Base-by-base conservation (phyloP, 345 rosid genomes). In the Hevea brasiliensis region DNA sequence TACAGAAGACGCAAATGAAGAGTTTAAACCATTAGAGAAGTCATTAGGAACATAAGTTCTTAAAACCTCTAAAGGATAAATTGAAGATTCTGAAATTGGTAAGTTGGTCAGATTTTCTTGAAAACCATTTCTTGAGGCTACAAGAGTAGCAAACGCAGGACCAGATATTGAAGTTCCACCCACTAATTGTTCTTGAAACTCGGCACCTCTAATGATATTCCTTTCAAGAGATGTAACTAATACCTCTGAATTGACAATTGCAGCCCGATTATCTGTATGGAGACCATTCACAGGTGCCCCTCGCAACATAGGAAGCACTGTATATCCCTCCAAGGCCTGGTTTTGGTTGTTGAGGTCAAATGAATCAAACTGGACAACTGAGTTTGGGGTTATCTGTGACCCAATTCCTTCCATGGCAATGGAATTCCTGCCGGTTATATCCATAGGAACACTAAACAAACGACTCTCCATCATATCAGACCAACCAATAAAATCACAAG, bases 361-460 rank as follows among this genome's bases (percentile, higher is more conserved):
- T 2, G 86, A 73, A 73, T 68, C 77, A 11, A 75, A 74, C 35
- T 83, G 82, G 13, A 64, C 61, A 18, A 74, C 56, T 8, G 90
- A 73, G 72, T 77, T 71, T 12, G 67, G 64, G 41, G 65, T 42
- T 6, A 70, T 64, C 48, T 67, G 77, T 18, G 76, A 65, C 7
- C 80, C 70, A 55, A 78, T 73, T 67, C 74, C 82, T 64, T 81
- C 85, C 40, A 76, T 56, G 41, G 81, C 51, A 68, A 32, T 56
- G 41, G 85, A 73, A 73, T 82, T 76, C 69, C 75, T 85, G 79
- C 74, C 60, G 1, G 72, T 65, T 77, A 76, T 82, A 70, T 83
- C 80, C 15, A 74, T 66, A 20, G 81, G 77, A 79, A 79, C 79
- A 76, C 76, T 66, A 35, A 81, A 86, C 84, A 82, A 77, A 77